A percentile compares a stretch with the other conserved stretches of the same genome.
Evolutionary conservation across 106 monocot genomes (phyloP).

Genomic region (Xerophyta viscosa): DNA sequence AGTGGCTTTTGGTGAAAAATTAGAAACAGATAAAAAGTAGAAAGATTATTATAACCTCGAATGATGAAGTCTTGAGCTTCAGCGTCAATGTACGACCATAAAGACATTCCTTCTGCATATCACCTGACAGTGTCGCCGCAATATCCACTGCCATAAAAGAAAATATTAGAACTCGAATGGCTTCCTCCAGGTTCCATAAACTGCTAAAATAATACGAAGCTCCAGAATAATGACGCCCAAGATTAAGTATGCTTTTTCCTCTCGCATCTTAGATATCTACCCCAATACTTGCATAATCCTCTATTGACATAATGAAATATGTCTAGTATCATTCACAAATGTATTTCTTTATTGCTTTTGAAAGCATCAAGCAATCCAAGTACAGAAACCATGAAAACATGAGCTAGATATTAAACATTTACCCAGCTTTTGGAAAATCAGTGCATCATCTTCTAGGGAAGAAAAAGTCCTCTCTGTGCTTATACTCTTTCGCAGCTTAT

Average conservation of each 20-base stretch:
- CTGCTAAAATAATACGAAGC: too few relatives aligned
- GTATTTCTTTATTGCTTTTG: too few relatives aligned
- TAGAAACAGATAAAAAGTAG: not conserved
- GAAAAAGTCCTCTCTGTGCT: conserved; percentile 90
- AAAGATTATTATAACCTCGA: conserved; percentile 52
- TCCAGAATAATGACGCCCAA: too few relatives aligned
- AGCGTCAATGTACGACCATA: conserved; percentile 76
- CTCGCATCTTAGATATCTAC: too few relatives aligned
- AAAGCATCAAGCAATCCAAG: too few relatives aligned
- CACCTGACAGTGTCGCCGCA: conserved; percentile 73
- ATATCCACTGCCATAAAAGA: conserved; percentile 49
- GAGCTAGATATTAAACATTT: not conserved
- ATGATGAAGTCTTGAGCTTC: conserved; percentile 86
- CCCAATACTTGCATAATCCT: too few relatives aligned
- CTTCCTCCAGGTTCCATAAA: not conserved
- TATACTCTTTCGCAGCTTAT: conserved; percentile 78
- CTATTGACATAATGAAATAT: too few relatives aligned
- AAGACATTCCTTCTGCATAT: conserved; percentile 76
- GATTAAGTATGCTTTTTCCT: too few relatives aligned
- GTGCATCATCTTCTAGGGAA: conserved; percentile 43
- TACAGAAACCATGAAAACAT: not conserved
- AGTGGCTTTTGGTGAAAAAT: not conserved
- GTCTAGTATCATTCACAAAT: too few relatives aligned
- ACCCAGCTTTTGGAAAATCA: conserved; percentile 86
- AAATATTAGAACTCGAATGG: not conserved